Evolutionary conservation across 176 grass and related monocot species (phyloP), one percentile per base, ranked within the genome.

Genomic region (Poa pratensis): DNA sequence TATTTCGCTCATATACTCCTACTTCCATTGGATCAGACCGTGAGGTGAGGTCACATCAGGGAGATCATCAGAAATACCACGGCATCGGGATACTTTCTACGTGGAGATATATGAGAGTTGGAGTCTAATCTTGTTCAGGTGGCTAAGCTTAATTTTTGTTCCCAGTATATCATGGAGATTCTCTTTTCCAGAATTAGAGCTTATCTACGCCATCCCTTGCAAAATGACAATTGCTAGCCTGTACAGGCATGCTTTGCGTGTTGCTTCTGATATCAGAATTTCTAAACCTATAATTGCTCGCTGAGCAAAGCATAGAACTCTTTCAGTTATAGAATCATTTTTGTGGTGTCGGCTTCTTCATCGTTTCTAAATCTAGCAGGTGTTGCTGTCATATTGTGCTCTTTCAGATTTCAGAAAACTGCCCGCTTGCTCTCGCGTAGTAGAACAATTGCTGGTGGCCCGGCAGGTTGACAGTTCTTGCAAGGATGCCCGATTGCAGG

Each of bases 61-160:
- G 45, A 37, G 26, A 23, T 11, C 69, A 42, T 80, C 87, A 22
- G 69, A 61, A 81, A 81, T 28, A 3, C 19, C 49, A 76, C 45
- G 9, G 3, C 11, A 10, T 15, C 5, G 24, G 30, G 14, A 24
- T 17, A 27, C 59, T 14, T 53, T 66, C 7, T 24, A 76, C 82
- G 12, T 50, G 23, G 39, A 49, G 24, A 19, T 30, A 48, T 11
- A 7, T 20, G 39, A 27, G 9, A 5, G 35, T n/a, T 71, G 64
- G 28, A 28, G 37, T 1, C 61, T 60, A 7, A 30, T 26, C 73
- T 51, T 9, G 16, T 70, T 78, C 52, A 30, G 79, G 39, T 70
- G 3, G 19, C 14, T 0, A 14, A 9, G 52, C 69, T 78, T 34
- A 83, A 2, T 15, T 61, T 40, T 45, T 20, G 30, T 37, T 20